Percentiles rank a stretch among this genome's conserved stretches.
Conservation (phyloP, 441 rosid genomes). For the Dalechampia spathulata region DNA sequence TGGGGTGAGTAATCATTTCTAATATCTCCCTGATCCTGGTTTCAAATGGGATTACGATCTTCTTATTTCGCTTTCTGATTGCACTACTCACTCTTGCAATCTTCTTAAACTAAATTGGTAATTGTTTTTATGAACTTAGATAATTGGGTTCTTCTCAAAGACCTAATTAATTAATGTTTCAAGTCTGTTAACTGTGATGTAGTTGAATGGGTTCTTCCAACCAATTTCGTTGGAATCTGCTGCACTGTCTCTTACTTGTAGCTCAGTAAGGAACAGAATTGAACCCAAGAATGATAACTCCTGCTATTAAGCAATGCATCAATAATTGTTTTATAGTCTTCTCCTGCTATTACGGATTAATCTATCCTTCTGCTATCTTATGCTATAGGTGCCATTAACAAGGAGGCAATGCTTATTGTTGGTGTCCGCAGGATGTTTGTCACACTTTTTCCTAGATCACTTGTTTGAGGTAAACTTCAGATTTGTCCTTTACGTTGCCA, state of each 20-base stretch:
- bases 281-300: too few species aligned
- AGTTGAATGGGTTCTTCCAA: too few species aligned
- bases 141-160: too few species aligned
- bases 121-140: too few species aligned
- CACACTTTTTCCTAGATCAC: slow-evolving; percentile 66
- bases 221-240: too few species aligned
- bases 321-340: neutral
- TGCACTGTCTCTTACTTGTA: too few species aligned
- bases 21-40: neutral
- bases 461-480: slow-evolving; percentile 45
- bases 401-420: slow-evolving; percentile 46
- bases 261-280: too few species aligned
- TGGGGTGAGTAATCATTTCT: slow-evolving; percentile 32
- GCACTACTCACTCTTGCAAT: too few species aligned
- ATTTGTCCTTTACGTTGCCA: neutral
- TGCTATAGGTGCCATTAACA: slow-evolving; percentile 38
- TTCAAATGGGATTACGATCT: neutral
- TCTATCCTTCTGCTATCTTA: neutral
- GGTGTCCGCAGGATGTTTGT: slow-evolving; percentile 47
- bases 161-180: too few species aligned
- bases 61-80: neutral
- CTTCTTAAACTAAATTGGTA: too few species aligned
- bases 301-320: too few species aligned
- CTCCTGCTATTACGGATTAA: neutral
- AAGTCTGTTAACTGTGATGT: too few species aligned